Evolutionary conservation across 768 basidiomycete genomes (phyloP).

Genomic region (Lentinula raphanica): DNA sequence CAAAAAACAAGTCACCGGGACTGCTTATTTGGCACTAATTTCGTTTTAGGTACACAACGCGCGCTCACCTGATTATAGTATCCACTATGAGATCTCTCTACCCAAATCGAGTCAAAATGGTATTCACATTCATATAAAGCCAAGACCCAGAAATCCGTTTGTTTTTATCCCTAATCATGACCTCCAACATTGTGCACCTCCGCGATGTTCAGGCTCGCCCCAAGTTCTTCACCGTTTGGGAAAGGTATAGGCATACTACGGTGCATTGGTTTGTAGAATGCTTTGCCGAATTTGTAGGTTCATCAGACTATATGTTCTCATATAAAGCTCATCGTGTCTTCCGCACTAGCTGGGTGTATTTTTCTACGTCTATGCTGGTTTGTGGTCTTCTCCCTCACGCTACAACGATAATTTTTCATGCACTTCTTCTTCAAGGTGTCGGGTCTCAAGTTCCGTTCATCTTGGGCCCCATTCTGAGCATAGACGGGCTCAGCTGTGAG

Average conservation of each 20-base stretch:
- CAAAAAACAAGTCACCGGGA: neutral
- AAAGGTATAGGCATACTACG: slow-evolving; percentile 37
- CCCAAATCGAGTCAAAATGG: neutral
- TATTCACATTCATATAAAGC: neutral
- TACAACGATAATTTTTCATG: too few relatives aligned
- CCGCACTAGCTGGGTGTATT: slow-evolving; percentile 57
- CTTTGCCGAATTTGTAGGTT: slow-evolving; percentile 54
- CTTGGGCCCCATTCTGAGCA: slow-evolving; percentile 38
- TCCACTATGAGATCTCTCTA: neutral
- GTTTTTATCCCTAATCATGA: neutral
- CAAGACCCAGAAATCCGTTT: neutral
- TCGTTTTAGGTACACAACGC: neutral
- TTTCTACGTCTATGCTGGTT: slow-evolving; percentile 53
- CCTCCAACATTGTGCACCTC: slow-evolving; percentile 26
- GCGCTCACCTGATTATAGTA: neutral
- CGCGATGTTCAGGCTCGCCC: slow-evolving; percentile 37
- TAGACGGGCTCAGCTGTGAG: slow-evolving; percentile 46
- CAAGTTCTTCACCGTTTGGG: slow-evolving; percentile 42
- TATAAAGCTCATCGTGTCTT: too few relatives aligned
- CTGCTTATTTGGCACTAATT: neutral
- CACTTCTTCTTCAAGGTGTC: slow-evolving; percentile 30
- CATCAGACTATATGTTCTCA: neutral
- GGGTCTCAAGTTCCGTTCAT: slow-evolving; percentile 49
- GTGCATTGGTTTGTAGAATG: slow-evolving; percentile 54
- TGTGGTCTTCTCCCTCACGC: too few relatives aligned